Percentiles rank a stretch among this genome's conserved stretches.
These are phyloP conservation scores for Diaporthe amygdali DNA, from an alignment of 2,329 filamentous ascomycete genomes.

Conservation along the genomic window DNA sequence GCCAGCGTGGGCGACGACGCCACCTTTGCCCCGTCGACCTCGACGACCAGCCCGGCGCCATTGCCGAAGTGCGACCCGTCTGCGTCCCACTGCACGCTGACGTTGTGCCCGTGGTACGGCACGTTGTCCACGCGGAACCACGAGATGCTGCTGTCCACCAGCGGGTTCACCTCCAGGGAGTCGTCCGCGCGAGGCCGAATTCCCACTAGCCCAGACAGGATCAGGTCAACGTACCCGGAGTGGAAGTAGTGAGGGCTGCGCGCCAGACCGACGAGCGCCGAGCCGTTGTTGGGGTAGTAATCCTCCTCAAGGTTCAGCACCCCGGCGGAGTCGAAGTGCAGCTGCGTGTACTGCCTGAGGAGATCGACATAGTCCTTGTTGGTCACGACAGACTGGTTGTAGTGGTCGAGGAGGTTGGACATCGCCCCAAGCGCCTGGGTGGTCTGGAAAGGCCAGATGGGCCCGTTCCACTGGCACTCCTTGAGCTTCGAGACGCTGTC, in stretches of 20 bases:
- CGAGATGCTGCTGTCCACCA: constrained; percentile 37
- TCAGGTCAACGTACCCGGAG: constrained; percentile 46
- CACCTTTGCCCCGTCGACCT: constrained; percentile 39
- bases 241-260: constrained; percentile 51
- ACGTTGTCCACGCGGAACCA: constrained; percentile 48
- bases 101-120: constrained; percentile 45
- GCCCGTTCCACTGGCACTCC: constrained; percentile 52
- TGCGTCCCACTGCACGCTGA: constrained; percentile 47
- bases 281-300: constrained; percentile 47
- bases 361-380: constrained; percentile 41
- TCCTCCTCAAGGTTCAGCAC: constrained; percentile 46
- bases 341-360: constrained; percentile 42
- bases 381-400: constrained; percentile 36
- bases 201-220: constrained; percentile 46
- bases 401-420: constrained; percentile 48
- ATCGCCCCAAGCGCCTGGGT: constrained; percentile 46
- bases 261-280: constrained; percentile 45
- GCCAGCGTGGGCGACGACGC: constrained; percentile 34
- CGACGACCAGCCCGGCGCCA: constrained; percentile 35
- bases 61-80: constrained; percentile 37
- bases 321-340: constrained; percentile 44
- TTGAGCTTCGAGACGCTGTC: constrained; percentile 33
- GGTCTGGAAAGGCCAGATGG: constrained; percentile 48
- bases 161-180: constrained; percentile 45
- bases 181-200: constrained; percentile 44